These are phyloP conservation scores for Paecilomyces sp. DNA, from an alignment of 2,329 filamentous ascomycete species.

Conservation along the genomic window DNA sequence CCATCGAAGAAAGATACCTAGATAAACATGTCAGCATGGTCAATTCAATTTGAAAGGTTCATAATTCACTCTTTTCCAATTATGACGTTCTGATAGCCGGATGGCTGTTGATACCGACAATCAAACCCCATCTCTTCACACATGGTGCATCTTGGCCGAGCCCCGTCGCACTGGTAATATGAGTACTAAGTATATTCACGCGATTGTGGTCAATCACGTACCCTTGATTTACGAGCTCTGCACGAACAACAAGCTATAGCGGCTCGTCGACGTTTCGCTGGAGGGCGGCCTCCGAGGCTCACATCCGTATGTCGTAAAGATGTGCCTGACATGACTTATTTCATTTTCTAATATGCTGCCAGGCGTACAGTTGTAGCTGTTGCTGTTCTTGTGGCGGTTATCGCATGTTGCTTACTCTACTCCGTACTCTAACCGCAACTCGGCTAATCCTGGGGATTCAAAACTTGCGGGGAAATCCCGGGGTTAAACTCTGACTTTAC, in stretches of 20 bases:
- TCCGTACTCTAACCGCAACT: too few species aligned
- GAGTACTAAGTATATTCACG: not conserved
- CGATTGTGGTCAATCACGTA: not conserved
- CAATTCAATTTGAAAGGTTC: not conserved
- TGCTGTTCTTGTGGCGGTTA: too few species aligned
- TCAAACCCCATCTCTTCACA: constrained; percentile 8
- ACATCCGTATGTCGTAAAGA: too few species aligned
- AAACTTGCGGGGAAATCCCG: too few species aligned
- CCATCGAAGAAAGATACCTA: too few species aligned
- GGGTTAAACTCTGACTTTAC: too few species aligned
- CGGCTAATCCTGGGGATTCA: too few species aligned
- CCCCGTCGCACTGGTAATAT: constrained; percentile 9
- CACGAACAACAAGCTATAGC: constrained; percentile 2
- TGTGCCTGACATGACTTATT: too few species aligned
- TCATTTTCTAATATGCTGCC: too few species aligned
- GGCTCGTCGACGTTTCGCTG: constrained; percentile 1
- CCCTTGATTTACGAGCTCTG: constrained; percentile 3
- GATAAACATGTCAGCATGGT: not conserved
- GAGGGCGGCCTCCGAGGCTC: not conserved
- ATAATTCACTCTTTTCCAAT: constrained; percentile 7
- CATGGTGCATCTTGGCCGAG: constrained; percentile 7
- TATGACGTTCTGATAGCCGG: constrained; percentile 5
- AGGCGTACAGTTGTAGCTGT: too few species aligned
- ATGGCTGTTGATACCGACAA: constrained; percentile 8
- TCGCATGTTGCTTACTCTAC: too few species aligned